phyloP scores from a whole-genome alignment of 2,329 filamentous ascomycete genomes.

The Coleophoma crateriformis region DNA sequence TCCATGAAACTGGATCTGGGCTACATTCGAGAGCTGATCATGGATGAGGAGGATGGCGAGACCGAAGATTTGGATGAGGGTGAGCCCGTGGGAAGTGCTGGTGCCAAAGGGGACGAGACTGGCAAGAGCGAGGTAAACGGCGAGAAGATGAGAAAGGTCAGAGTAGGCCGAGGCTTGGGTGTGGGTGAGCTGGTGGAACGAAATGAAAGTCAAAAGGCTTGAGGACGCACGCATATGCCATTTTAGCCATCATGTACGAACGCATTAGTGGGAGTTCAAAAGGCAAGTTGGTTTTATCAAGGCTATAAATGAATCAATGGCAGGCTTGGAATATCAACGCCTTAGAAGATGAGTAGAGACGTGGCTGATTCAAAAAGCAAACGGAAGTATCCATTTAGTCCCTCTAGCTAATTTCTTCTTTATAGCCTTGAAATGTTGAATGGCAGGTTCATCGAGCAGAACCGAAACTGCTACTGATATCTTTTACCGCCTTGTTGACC shows the following conservation, averaged over 20 bases:
- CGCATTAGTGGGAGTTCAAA: too few species aligned
- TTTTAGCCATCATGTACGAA: neutral
- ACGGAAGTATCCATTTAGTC: neutral
- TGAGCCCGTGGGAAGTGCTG: conserved; percentile 63
- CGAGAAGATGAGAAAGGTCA: conserved; percentile 71
- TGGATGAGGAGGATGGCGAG: conserved; percentile 35
- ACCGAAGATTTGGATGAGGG: conserved; percentile 55
- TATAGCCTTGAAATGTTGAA: neutral
- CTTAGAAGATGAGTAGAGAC: too few species aligned
- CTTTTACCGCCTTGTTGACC: neutral
- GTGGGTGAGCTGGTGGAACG: conserved; percentile 74
- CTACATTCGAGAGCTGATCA: conserved; percentile 47
- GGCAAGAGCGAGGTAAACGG: conserved; percentile 49
- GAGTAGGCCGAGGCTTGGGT: conserved; percentile 74
- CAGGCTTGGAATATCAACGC: too few species aligned
- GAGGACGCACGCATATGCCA: neutral
- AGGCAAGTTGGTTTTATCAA: too few species aligned
- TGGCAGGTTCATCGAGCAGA: neutral
- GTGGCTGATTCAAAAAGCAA: too few species aligned
- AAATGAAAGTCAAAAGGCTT: conserved; percentile 50
- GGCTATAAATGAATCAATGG: too few species aligned
- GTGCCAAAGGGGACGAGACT: conserved; percentile 45
- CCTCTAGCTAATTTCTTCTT: neutral
- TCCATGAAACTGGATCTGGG: conserved; percentile 85
- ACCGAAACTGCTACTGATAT: neutral